phyloP scores from a whole-genome alignment of 176 grass and related monocot species.

The barley (Hordeum vulgare) region MorexV3_pseudomolecules_assembly NC_058518.1:446827001-446827500 shows the following conservation, averaged over 20 bases:
- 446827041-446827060: slow-evolving; percentile 49
- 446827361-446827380: no score
- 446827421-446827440: no score
- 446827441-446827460: no score
- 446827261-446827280: not conserved
- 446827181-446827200: not conserved
- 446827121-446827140: not conserved
- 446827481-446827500: no score
- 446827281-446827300: not conserved
- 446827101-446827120: not conserved
- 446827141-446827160: not conserved
- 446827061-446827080: slow-evolving; percentile 4
- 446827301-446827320: not conserved
- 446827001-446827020: not conserved
- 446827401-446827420: no score
- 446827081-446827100: not conserved
- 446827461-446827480: no score
- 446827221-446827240: not conserved
- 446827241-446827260: not conserved
- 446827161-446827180: not conserved
- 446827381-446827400: no score
- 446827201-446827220: slow-evolving; percentile 18
- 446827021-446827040: not conserved
- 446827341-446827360: no score
- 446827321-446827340: no score